Conservation (phyloP, 176 grass and related monocot genomes). For the Luzula sylvatica region DNA sequence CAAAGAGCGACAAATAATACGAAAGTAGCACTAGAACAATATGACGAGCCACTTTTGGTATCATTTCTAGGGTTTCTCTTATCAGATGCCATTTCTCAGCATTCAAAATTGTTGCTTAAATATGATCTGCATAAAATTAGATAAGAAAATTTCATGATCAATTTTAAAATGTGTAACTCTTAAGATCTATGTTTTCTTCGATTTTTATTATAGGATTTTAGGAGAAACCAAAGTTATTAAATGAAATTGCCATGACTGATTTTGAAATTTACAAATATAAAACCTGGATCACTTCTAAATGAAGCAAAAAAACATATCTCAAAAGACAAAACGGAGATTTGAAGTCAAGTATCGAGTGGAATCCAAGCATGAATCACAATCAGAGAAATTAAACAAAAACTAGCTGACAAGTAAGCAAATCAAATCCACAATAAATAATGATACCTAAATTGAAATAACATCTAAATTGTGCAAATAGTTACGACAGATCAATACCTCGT, state of each 20-base stretch:
- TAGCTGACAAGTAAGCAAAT: slow-evolving; percentile 11
- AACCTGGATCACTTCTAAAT: too few relatives aligned
- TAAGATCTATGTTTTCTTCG: too few relatives aligned
- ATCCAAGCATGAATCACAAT: too few relatives aligned
- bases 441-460: background rate
- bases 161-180: too few relatives aligned
- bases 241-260: too few relatives aligned
- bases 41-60: slow-evolving; percentile 15
- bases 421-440: background rate
- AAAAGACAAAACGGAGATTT: too few relatives aligned
- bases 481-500: background rate
- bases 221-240: too few relatives aligned
- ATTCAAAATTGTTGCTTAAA: slow-evolving; percentile 5
- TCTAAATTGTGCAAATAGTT: background rate
- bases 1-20: slow-evolving; percentile 57
- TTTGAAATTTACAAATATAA: too few relatives aligned
- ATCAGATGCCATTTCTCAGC: slow-evolving; percentile 38
- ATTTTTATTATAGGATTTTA: too few relatives aligned
- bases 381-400: too few relatives aligned
- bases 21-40: slow-evolving; percentile 30
- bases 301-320: too few relatives aligned
- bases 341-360: too few relatives aligned
- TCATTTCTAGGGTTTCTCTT: slow-evolving; percentile 17
- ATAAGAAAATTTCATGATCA: background rate
- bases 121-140: slow-evolving; percentile 5